phyloP scores from a whole-genome alignment of 176 grass and related monocot genomes.

The Sorghum bicolor region Sorghum_bicolor_NCBIv3 NC_012878.2:1597501-1598000 shows the following conservation, averaged over 20 bases:
- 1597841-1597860: not conserved
- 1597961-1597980: not conserved
- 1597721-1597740: not conserved
- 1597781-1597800: not conserved
- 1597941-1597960: not conserved
- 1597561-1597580: not conserved
- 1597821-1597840: not conserved
- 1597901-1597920: not conserved
- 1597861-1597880: not conserved
- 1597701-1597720: too few species aligned
- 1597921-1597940: not conserved
- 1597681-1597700: too few species aligned
- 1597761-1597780: not conserved
- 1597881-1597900: too few species aligned
- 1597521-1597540: not conserved
- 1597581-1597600: not conserved
- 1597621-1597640: not conserved
- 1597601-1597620: too few species aligned
- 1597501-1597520: slow-evolving; percentile 45
- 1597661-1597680: not conserved
- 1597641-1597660: not conserved
- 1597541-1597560: not conserved
- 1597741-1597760: not conserved
- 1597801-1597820: not conserved
- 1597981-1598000: slow-evolving; percentile 4